These are phyloP conservation scores for Hansenula sp. DNA, from an alignment of 1,139 yeast genomes.

Conservation along the genomic window DNA sequence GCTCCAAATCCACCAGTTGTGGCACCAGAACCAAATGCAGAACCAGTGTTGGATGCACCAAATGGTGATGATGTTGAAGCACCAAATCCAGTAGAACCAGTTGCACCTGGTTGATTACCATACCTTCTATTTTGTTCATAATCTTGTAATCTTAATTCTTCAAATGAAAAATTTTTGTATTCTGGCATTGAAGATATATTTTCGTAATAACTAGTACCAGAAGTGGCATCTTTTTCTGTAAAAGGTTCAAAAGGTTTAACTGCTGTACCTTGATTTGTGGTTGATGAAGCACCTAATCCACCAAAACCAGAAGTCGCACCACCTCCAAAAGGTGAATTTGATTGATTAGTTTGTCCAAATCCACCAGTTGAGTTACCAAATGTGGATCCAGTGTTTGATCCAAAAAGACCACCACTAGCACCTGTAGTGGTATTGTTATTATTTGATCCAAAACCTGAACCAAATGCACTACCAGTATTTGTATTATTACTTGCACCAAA, in stretches of 20 bases:
- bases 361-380: slow-evolving; percentile 9
- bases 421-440: too few relatives aligned
- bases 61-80: slow-evolving; percentile 21
- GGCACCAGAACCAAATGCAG: slow-evolving; percentile 26
- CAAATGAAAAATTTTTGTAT: slow-evolving; percentile 74
- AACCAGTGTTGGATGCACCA: slow-evolving; percentile 8
- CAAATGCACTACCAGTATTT: slow-evolving; percentile 22
- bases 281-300: slow-evolving; percentile 31
- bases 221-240: slow-evolving; percentile 69
- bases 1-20: slow-evolving; percentile 24
- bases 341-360: slow-evolving; percentile 17
- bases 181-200: slow-evolving; percentile 88
- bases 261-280: slow-evolving; percentile 67
- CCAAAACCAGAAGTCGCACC: slow-evolving; percentile 21
- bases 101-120: slow-evolving; percentile 22
- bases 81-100: slow-evolving; percentile 18
- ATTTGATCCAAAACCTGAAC: neutral
- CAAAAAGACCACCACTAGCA: neutral
- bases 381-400: slow-evolving; percentile 1
- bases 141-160: slow-evolving; percentile 86
- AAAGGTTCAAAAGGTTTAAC: slow-evolving; percentile 60
- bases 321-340: slow-evolving; percentile 13
- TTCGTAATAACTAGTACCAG: slow-evolving; percentile 59
- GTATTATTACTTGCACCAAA: slow-evolving; percentile 31
- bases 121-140: slow-evolving; percentile 43